Base-by-base conservation (phyloP, 2,329 filamentous ascomycete genomes). In the Escovopsis sp. region DNA sequence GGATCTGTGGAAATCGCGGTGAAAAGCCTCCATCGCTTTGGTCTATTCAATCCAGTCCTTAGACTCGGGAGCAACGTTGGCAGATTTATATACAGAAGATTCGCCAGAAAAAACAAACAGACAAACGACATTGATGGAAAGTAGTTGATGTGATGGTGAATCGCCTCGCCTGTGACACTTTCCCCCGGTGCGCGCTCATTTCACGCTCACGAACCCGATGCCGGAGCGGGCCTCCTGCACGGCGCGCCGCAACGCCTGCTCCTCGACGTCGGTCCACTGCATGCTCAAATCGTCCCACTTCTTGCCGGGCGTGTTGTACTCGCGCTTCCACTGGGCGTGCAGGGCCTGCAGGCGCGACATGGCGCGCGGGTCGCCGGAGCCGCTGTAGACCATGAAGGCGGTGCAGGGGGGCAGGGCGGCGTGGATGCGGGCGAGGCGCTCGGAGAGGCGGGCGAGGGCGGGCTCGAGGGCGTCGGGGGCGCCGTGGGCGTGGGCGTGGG, bases 201-300 rank as follows among this genome's bases (percentile, higher is more conserved):
- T 83, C 11, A 83, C 75, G 1, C 66, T 67, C 40, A 83, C 62
- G 53, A 83, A 82, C 0, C 72, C 78, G 40, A 83, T 66, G 2
- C 79, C 79, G 33, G 74, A 68, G 39, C 78, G 67, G 8, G 79
- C 78, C 38, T 63, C 63, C 41, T 63, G 64, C 15, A 72, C 71
- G 0, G 77, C 77, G 53, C 62, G 67, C 53, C 66, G 72, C 49
- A 82, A 62, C 33, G 69, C 72, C 61, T 82, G 75, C 38, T 80
- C 74, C 58, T 82, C 79, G 0, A 58, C 63, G 52, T 82, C 78
- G 9, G 77, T 82, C 79, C 79, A 83, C 58, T 75, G 70, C 44
- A 82, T 75, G 51, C 68, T 75, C 33, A 82, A 62, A 48, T 80
- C 61, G 56, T 82, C 76, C 78, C 78, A 82, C 50, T 79, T 79